These are phyloP conservation scores for Fusarium denticulatum DNA, from an alignment of 2,329 filamentous ascomycete genomes.

Conservation along the genomic window DNA sequence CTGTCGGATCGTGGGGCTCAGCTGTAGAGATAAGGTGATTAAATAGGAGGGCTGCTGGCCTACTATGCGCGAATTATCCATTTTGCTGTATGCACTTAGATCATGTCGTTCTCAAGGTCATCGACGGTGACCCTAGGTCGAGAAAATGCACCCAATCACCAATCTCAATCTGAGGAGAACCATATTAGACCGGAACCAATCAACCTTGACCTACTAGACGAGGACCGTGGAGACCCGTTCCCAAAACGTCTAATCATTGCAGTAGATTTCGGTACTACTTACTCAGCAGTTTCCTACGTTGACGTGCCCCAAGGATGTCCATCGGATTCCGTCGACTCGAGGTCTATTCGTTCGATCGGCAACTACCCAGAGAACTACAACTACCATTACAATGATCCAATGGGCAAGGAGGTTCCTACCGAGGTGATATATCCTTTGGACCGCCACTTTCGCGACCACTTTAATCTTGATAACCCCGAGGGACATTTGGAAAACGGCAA, in stretches of 20 bases:
- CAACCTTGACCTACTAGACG: not conserved
- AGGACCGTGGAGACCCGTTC: not conserved
- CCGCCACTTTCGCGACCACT: not conserved
- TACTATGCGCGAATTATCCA: not conserved
- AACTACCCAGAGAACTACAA: not conserved
- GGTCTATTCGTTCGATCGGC: not conserved
- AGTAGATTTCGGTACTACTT: not conserved
- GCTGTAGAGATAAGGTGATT: rapidly evolving
- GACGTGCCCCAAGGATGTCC: not conserved
- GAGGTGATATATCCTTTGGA: not conserved
- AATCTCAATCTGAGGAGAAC: not conserved
- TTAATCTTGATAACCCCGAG: not conserved
- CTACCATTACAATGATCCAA: rapidly evolving
- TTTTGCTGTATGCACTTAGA: rapidly evolving
- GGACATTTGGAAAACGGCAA: not conserved
- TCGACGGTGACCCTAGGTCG: not conserved
- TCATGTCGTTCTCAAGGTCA: not conserved
- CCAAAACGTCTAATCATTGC: not conserved
- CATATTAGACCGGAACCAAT: not conserved
- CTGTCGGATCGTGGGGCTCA: not conserved
- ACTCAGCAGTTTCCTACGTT: not conserved
- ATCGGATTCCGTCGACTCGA: rapidly evolving
- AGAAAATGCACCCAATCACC: not conserved
- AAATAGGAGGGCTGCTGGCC: not conserved
- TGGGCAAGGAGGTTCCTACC: not conserved